phyloP scores from a whole-genome alignment of 306 rosid genomes.

The Mimosa pudica region DNA sequence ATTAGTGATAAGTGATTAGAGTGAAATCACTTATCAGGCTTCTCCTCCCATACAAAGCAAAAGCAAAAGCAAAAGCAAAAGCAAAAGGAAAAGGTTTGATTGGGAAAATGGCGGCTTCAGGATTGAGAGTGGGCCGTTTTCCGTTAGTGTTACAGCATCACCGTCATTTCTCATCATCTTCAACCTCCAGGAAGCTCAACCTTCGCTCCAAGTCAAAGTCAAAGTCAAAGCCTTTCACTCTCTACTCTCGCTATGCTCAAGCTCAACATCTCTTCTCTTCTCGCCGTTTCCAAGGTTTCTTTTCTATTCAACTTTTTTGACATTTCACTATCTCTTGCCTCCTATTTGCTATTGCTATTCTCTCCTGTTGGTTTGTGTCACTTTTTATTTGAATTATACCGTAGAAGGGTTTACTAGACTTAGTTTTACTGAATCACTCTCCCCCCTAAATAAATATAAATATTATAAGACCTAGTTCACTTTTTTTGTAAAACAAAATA shows the following conservation, averaged over 20 bases:
- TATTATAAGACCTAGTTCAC: too few species aligned
- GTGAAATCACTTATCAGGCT: neutral
- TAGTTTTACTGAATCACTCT: neutral
- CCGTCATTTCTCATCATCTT: slow-evolving; percentile 31
- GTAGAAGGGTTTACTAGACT: neutral
- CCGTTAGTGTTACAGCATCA: slow-evolving; percentile 55
- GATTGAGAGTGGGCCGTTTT: slow-evolving; percentile 56
- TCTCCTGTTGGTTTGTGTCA: neutral
- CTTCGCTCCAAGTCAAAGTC: slow-evolving; percentile 55
- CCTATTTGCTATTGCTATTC: neutral
- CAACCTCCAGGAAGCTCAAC: slow-evolving; percentile 31
- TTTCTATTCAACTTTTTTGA: neutral
- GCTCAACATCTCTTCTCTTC: slow-evolving; percentile 70
- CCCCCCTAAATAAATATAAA: too few species aligned
- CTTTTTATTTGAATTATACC: neutral
- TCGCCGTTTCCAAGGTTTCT: slow-evolving; percentile 73
- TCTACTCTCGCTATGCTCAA: slow-evolving; percentile 75
- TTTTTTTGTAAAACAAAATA: too few species aligned
- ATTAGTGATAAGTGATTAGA: neutral
- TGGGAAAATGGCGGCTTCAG: slow-evolving; percentile 66
- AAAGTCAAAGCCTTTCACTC: slow-evolving; percentile 42
- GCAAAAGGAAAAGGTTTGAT: neutral
- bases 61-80: neutral
- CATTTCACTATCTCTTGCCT: neutral
- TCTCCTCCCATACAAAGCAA: neutral